Conservation (phyloP, 164 flowering plant genomes). For the Macadamia integrifolia region DNA sequence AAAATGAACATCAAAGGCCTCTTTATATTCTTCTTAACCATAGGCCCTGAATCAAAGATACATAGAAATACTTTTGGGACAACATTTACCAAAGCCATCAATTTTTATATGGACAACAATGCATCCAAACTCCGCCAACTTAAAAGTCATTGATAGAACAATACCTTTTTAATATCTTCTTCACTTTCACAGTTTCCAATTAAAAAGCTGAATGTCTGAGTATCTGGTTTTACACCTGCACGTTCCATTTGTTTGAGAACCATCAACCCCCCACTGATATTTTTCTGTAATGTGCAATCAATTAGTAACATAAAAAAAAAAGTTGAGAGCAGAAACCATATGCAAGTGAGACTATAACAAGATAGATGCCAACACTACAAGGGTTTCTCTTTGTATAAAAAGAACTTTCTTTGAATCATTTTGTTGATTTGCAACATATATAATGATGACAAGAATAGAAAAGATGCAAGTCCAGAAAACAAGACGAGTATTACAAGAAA, state of each 20-base stretch:
- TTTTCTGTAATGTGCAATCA: constrained; percentile 46
- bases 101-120: no score
- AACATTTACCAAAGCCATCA: no score
- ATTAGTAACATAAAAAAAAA: background rate
- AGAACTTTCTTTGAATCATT: no score
- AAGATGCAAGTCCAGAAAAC: no score
- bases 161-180: constrained; percentile 77
- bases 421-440: no score
- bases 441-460: no score
- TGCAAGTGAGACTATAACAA: background rate
- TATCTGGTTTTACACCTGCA: constrained; percentile 68
- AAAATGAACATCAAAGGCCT: no score
- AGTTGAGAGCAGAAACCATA: background rate
- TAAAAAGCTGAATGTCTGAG: constrained; percentile 66
- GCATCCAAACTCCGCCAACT: background rate
- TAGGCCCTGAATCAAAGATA: no score
- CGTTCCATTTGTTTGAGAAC: constrained; percentile 73
- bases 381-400: no score
- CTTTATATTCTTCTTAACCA: no score
- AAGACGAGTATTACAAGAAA: background rate
- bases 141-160: background rate
- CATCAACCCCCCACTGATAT: constrained; percentile 35
- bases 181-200: constrained; percentile 44
- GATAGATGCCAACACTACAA: background rate
- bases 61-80: no score